phyloP scores from a whole-genome alignment of 2,329 filamentous ascomycete genomes.

The Claviceps spartinae region DNA sequence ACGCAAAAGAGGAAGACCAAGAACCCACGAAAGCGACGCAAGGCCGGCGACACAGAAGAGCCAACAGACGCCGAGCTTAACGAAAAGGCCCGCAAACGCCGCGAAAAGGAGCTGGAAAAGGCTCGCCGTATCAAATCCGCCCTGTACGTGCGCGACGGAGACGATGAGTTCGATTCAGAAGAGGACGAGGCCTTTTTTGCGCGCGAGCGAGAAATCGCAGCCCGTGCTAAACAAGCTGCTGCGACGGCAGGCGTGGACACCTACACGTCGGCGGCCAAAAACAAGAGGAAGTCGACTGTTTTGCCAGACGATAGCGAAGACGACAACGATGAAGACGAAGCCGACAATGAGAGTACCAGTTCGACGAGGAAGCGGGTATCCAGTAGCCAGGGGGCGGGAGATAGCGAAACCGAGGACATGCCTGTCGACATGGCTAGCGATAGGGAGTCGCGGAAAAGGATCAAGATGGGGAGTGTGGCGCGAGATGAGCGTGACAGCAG shows the following conservation, averaged over 20 bases:
- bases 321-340: conserved; percentile 10
- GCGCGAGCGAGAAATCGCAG: conserved; percentile 48
- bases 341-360: conserved; percentile 10
- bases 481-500: conserved; percentile 9
- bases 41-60: conserved; percentile 28
- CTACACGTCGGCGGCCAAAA: conserved; percentile 8
- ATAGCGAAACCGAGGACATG: conserved; percentile 15
- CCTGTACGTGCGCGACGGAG: conserved; percentile 66
- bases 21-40: conserved; percentile 32
- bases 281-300: conserved; percentile 16
- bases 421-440: conserved; percentile 18
- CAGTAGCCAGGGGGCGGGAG: conserved; percentile 7
- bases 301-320: conserved; percentile 13
- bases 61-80: conserved; percentile 50
- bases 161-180: conserved; percentile 79
- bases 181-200: conserved; percentile 60
- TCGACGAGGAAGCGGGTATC: conserved; percentile 10
- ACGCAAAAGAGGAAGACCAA: conserved; percentile 40
- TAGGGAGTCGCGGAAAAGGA: conserved; percentile 24
- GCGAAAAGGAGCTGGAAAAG: conserved; percentile 62
- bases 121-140: conserved; percentile 70
- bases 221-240: conserved; percentile 31
- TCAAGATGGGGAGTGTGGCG: conserved; percentile 15
- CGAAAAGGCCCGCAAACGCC: conserved; percentile 46
- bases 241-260: conserved; percentile 10